Base-by-base conservation (phyloP, 768 basidiomycete species). In the Podaxis sp. region DNA sequence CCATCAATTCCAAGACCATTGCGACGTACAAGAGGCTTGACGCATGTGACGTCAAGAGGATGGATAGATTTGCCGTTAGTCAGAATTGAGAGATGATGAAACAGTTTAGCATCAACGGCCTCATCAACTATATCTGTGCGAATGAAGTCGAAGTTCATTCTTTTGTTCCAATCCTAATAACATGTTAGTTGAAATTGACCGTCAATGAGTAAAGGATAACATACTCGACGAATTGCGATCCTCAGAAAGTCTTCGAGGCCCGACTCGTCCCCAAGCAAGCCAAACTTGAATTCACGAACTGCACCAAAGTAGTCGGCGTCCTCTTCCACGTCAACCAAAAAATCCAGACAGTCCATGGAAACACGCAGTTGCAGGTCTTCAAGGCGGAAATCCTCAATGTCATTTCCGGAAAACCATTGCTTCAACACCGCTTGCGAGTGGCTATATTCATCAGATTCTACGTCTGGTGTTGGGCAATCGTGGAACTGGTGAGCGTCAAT, bases 41-140 rank as follows among this genome's bases (percentile, higher is more conserved):
- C 3, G n/a, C 46, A 48, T 17, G 46, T 48, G 17, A 48, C n/a
- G 19, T 48, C 46, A 9, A 44, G 36, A 36, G 55, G 55, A 57
- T 53, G 48, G n/a, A 53, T 38, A 11, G 52, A 39, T 49, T 63
- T 58, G 7, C 63, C 24, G 39, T 52, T 26, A 2, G 55, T 42
- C 13, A 56, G 22, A 6, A 42, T 19, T 24, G 55, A 56, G 55
- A 56, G 39, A 26, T 56, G 55, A 24, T 56, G 55, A 13, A 56
- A 11, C 7, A 44, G 48, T 62, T 57, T 26, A 17, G 24, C 3
- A 22, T 53, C 54, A 13, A 33, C 30, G 4, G 46, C 13, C 17
- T 11, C 17, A 1, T 42, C 12, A n/a, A 42, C 12, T 12, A 42
- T 12, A n/a, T 42, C 40, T 12, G 46, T 48, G 8, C n/a, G 46